These are phyloP conservation scores for Lecanoromycetidae sp. DNA, from an alignment of 2,329 filamentous ascomycete genomes.

Conservation along the genomic window DNA sequence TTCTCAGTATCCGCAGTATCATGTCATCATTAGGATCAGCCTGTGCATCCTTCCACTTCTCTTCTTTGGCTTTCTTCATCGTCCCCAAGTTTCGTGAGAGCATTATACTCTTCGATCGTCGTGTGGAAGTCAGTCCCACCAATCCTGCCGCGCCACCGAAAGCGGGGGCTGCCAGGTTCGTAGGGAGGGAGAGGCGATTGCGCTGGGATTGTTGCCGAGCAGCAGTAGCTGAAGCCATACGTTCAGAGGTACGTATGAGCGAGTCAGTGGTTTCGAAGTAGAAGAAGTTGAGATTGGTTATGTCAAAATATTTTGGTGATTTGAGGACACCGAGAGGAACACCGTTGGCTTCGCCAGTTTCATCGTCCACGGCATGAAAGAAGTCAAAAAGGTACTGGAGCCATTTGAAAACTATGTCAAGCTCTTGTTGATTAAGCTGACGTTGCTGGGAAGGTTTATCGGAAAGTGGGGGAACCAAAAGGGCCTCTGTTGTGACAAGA, in stretches of 20 bases:
- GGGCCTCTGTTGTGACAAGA: constrained; percentile 73
- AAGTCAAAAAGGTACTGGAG: constrained; percentile 81
- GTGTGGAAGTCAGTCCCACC: constrained; percentile 33
- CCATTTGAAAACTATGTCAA: constrained; percentile 94
- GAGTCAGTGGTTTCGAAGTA: constrained; percentile 90
- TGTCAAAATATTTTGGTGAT: constrained; percentile 95
- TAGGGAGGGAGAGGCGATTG: constrained; percentile 59
- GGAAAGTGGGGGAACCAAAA: constrained; percentile 85
- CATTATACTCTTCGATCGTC: constrained; percentile 64
- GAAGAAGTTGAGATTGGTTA: constrained; percentile 95
- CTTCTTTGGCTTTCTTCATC: constrained; percentile 90
- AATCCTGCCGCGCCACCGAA: constrained; percentile 36
- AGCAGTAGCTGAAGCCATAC: constrained; percentile 81
- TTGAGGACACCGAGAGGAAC: constrained; percentile 86
- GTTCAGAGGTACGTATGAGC: constrained; percentile 86
- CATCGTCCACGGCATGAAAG: constrained; percentile 85
- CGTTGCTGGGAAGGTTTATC: constrained; percentile 85
- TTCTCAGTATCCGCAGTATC: constrained; percentile 86
- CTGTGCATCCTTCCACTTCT: constrained; percentile 88
- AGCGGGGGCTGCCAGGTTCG: constrained; percentile 32
- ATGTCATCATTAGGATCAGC: constrained; percentile 96
- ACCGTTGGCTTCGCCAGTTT: constrained; percentile 68
- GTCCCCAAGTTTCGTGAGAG: constrained; percentile 87
- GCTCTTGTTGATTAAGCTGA: constrained; percentile 71
- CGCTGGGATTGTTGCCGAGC: constrained; percentile 57